A percentile compares a stretch with the other conserved stretches of the same genome.
phyloP scores from a whole-genome alignment of 2,329 filamentous ascomycete species.

The Colletotrichum liaoningense region DNA sequence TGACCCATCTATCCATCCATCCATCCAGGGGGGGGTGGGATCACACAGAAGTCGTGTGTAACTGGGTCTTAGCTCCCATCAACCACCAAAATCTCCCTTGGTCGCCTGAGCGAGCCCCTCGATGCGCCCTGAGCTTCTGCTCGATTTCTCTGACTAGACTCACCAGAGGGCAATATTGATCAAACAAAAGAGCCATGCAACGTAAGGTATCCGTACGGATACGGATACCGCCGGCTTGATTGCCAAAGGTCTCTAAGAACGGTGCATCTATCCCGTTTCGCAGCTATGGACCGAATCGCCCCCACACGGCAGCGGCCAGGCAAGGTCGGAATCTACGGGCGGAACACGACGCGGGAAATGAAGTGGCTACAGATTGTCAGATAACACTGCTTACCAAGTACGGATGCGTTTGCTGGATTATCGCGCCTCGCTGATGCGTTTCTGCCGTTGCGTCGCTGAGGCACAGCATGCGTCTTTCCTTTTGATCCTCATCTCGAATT shows the following conservation, averaged over 20 bases:
- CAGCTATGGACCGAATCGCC: slow-evolving; percentile 5
- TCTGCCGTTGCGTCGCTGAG: slow-evolving; percentile 6
- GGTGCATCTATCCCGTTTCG: slow-evolving; percentile 9
- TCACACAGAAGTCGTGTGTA: too few species aligned
- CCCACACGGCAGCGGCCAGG: slow-evolving; percentile 12
- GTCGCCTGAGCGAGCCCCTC: too few species aligned
- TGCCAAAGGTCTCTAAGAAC: neutral
- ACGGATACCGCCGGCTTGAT: neutral
- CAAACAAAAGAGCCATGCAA: neutral
- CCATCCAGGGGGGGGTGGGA: too few species aligned
- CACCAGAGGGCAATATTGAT: too few species aligned
- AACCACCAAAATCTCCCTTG: too few species aligned
- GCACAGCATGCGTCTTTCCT: neutral
- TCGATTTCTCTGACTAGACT: too few species aligned
- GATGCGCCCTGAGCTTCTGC: too few species aligned
- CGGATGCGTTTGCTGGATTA: neutral
- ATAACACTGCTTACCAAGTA: neutral
- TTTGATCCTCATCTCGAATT: slow-evolving; percentile 5
- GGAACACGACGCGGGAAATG: neutral
- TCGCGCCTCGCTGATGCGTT: neutral
- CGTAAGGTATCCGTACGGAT: neutral
- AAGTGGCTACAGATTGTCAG: neutral
- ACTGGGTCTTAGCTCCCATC: too few species aligned
- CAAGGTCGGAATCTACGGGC: slow-evolving; percentile 2
- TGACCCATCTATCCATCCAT: too few species aligned